Percentiles rank a stretch among this genome's conserved stretches.
These are phyloP conservation scores for Pyrrhoderma noxium DNA, from an alignment of 1,284 basidiomycete genomes.

Conservation along the genomic window DNA sequence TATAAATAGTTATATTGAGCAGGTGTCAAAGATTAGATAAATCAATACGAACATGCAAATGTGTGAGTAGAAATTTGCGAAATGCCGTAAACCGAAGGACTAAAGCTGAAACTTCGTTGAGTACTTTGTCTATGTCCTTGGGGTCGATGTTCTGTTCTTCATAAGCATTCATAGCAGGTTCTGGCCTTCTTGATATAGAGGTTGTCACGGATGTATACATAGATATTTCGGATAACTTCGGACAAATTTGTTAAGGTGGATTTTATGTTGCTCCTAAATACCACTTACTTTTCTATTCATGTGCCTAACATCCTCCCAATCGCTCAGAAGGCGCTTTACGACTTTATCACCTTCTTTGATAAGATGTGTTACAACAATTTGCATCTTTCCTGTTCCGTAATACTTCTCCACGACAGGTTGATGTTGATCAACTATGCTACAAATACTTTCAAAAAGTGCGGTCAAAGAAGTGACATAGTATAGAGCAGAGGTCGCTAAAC, in stretches of 20 bases:
- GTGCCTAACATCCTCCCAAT: constrained; percentile 86
- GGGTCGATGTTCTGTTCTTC: constrained; percentile 74
- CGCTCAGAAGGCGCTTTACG: constrained; percentile 66
- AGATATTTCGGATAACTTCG: constrained; percentile 24
- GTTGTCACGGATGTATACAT: constrained; percentile 19
- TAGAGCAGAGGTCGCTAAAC: constrained; percentile 75
- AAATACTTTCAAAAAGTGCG: constrained; percentile 90
- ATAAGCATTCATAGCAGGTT: constrained; percentile 26
- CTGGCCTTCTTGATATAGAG: constrained; percentile 32
- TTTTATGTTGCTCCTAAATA: neutral
- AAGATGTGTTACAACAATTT: constrained; percentile 68
- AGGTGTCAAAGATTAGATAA: neutral
- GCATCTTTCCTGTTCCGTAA: constrained; percentile 86
- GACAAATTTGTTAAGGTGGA: neutral
- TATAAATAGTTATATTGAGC: too few relatives aligned
- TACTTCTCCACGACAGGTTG: constrained; percentile 97
- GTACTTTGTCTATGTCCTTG: constrained; percentile 82
- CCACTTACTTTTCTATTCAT: constrained; percentile 60
- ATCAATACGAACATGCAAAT: constrained; percentile 43
- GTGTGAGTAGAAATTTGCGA: constrained; percentile 76
- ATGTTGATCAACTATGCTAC: constrained; percentile 94
- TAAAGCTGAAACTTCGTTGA: constrained; percentile 86
- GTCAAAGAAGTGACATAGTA: constrained; percentile 87
- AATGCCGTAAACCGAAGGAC: constrained; percentile 90
- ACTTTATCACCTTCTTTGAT: constrained; percentile 85